Evolutionary conservation across 2,329 filamentous ascomycete species (phyloP).

Genomic region (Neofusicoccum sp.): DNA sequence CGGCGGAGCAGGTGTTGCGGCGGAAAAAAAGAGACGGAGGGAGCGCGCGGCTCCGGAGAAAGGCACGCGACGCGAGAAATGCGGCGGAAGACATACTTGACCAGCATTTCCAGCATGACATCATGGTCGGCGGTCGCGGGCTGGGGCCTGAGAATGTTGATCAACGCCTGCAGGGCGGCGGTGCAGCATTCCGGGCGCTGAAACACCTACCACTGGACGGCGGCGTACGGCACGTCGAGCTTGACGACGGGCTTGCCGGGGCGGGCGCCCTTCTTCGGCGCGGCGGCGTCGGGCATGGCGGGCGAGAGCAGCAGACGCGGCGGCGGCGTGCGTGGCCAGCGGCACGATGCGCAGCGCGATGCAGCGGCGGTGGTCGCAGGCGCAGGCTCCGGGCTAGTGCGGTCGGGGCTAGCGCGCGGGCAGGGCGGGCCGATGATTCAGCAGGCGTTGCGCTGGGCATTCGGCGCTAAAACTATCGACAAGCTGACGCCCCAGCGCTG

Average conservation of each 20-base stretch:
- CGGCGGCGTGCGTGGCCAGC: background rate
- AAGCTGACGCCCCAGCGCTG: slow-evolving; percentile 12
- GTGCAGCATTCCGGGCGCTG: slow-evolving; percentile 14
- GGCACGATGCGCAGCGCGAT: too few relatives aligned
- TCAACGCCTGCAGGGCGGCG: slow-evolving; percentile 12
- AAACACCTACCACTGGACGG: slow-evolving; percentile 58
- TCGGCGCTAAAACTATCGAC: background rate
- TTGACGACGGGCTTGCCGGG: slow-evolving; percentile 55
- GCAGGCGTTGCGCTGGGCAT: too few relatives aligned
- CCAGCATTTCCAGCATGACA: slow-evolving; percentile 65
- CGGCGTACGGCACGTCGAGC: slow-evolving; percentile 66
- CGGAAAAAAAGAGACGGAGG: background rate
- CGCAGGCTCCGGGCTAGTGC: too few relatives aligned
- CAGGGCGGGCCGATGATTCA: background rate
- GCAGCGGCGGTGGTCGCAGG: too few relatives aligned
- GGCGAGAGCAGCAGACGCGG: background rate
- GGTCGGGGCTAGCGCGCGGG: background rate
- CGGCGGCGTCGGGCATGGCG: slow-evolving; percentile 4
- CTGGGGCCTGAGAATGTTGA: slow-evolving; percentile 56
- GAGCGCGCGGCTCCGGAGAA: too few relatives aligned
- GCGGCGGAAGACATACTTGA: background rate
- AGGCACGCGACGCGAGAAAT: too few relatives aligned
- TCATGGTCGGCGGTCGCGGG: slow-evolving; percentile 62
- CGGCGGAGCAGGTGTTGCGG: background rate
- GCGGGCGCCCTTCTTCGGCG: background rate